phyloP scores from a whole-genome alignment of 1,284 basidiomycete species.

The Microbotryum lychnidis-dioicae region DNA sequence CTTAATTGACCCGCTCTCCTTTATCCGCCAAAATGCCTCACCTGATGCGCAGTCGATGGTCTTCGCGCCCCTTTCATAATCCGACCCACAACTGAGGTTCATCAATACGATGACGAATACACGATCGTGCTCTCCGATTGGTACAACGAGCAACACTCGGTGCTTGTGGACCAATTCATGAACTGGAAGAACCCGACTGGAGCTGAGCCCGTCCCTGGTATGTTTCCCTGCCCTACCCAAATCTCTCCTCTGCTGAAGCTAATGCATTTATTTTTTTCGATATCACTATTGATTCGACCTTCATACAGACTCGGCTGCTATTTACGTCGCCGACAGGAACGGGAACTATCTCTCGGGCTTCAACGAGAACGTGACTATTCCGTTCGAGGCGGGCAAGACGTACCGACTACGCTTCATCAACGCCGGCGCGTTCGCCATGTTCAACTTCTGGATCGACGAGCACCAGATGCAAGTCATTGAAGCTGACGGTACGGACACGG shows the following conservation, averaged over 20 bases:
- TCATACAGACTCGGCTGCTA: constrained; percentile 59
- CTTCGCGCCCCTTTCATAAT: constrained; percentile 70
- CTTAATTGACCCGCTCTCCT: too few species aligned
- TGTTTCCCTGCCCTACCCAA: constrained; percentile 18
- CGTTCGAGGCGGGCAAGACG: constrained; percentile 65
- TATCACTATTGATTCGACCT: not conserved
- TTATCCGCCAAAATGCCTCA: not conserved
- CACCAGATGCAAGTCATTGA: constrained; percentile 83
- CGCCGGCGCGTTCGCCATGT: constrained; percentile 54
- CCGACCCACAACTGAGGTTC: constrained; percentile 48
- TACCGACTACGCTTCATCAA: constrained; percentile 72
- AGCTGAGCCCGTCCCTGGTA: constrained; percentile 75
- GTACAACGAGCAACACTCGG: constrained; percentile 64
- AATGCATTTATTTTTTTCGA: not conserved
- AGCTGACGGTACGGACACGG: constrained; percentile 75
- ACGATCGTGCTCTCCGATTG: constrained; percentile 76
- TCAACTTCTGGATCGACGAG: constrained; percentile 82
- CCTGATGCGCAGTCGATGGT: constrained; percentile 48
- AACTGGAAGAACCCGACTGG: constrained; percentile 54
- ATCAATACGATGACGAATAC: constrained; percentile 80
- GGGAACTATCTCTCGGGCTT: constrained; percentile 53
- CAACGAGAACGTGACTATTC: constrained; percentile 76
- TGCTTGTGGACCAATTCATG: constrained; percentile 60
- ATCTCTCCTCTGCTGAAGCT: not conserved
- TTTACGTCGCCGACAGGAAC: constrained; percentile 71